These are phyloP conservation scores for Volvox africanus DNA, from an alignment of 139 green algal genomes.

Conservation along the genomic window DNA sequence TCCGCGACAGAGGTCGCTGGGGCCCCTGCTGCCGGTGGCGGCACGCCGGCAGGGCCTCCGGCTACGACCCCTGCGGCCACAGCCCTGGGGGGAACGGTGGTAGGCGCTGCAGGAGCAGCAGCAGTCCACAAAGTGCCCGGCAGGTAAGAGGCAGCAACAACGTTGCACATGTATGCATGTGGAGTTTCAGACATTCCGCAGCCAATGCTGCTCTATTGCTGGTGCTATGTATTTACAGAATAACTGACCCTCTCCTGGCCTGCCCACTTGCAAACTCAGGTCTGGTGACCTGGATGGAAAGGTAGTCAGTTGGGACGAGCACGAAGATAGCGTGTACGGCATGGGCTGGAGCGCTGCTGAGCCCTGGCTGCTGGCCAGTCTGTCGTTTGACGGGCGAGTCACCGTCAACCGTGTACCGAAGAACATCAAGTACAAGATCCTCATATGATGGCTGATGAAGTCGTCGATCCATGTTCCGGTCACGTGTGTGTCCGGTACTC, in stretches of 20 bases:
- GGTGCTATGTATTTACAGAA: neutral
- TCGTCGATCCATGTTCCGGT: no score
- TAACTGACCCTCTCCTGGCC: neutral
- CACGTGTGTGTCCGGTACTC: no score
- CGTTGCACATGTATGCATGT: neutral
- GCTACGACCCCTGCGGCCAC: neutral
- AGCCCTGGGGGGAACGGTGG: neutral
- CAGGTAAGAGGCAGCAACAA: neutral
- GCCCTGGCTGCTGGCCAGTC: conserved; percentile 84
- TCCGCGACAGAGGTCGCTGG: neutral
- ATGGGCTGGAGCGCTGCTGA: conserved; percentile 83
- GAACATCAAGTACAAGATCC: conserved; percentile 85
- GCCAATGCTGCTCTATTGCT: neutral
- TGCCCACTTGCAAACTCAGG: neutral
- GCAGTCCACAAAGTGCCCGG: neutral
- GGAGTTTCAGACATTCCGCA: neutral
- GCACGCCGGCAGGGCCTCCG: neutral
- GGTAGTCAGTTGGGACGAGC: conserved; percentile 79
- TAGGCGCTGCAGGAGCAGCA: neutral
- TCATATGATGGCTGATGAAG: conserved; percentile 66
- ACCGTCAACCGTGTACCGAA: conserved; percentile 81
- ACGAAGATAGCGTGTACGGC: conserved; percentile 87
- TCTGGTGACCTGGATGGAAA: conserved; percentile 66
- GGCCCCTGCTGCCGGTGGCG: neutral
- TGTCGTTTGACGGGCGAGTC: conserved; percentile 88